Evolutionary conservation across 352 stramenopile species (phyloP).

Genomic region (Phytophthora sojae): DNA sequence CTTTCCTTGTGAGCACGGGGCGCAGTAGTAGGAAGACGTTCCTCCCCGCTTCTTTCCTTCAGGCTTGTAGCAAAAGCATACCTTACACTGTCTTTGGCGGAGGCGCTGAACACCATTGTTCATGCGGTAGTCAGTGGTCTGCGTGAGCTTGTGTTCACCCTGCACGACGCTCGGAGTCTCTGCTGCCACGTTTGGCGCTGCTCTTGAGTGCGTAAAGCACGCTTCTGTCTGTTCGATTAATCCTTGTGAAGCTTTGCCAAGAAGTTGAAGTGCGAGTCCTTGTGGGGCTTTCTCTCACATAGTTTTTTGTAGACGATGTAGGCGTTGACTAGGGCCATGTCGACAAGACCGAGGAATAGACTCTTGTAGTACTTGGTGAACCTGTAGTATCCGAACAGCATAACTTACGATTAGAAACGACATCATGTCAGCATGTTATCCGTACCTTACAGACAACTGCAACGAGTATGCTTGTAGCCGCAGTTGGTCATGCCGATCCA

Average conservation of each 20-base stretch:
- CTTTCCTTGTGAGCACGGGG: neutral
- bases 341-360: neutral
- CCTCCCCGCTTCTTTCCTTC: conserved; percentile 13
- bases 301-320: neutral
- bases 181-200: neutral
- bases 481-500: neutral
- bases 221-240: neutral
- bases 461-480: neutral
- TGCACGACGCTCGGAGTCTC: neutral
- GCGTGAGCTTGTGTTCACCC: conserved; percentile 1
- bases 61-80: conserved; percentile 25
- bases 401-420: neutral
- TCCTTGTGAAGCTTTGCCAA: conserved; percentile 6
- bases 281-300: neutral
- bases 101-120: conserved; percentile 7
- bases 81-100: conserved; percentile 9
- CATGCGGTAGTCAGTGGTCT: neutral
- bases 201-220: neutral
- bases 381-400: neutral
- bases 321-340: neutral
- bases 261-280: neutral
- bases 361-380: neutral
- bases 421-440: neutral
- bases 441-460: neutral
- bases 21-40: conserved; percentile 12